Evolutionary conservation across 83 land plant genomes (phyloP).

Genomic region (Picea abies): DNA sequence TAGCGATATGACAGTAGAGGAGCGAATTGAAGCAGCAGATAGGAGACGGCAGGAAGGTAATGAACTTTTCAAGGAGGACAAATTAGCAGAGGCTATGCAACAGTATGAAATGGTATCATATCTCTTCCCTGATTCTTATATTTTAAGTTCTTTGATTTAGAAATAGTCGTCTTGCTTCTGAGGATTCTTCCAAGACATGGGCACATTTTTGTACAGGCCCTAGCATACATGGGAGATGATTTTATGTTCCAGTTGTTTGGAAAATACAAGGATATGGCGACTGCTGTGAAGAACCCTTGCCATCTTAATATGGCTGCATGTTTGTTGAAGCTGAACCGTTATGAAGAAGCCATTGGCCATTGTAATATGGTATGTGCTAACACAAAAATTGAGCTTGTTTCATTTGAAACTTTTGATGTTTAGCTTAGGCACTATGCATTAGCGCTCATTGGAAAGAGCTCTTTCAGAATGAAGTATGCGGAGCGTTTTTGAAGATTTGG

Average conservation of each 20-base stretch:
- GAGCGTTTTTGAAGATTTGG: neutral
- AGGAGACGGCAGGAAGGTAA: conserved; percentile 89
- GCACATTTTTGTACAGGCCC: conserved; percentile 52
- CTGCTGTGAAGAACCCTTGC: conserved; percentile 97
- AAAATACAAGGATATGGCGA: conserved; percentile 96
- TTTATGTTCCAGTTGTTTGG: conserved; percentile 99
- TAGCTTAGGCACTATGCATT: neutral
- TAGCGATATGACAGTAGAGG: conserved; percentile 98
- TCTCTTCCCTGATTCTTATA: conserved; percentile 1
- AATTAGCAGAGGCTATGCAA: conserved; percentile 91
- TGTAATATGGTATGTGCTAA: conserved; percentile 77
- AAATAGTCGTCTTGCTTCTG: neutral
- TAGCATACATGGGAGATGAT: conserved; percentile 99
- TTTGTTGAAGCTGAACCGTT: conserved; percentile 76
- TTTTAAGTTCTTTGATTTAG: neutral
- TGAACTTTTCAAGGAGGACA: conserved; percentile 80
- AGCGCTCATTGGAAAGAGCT: neutral
- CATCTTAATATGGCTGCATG: conserved; percentile 98
- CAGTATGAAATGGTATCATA: conserved; percentile 95
- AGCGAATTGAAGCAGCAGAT: conserved; percentile 95
- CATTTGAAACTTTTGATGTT: neutral
- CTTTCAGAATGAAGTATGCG: neutral
- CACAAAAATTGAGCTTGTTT: neutral
- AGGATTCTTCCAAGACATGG: neutral
- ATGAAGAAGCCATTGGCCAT: conserved; percentile 93